phyloP scores from a whole-genome alignment of 345 rosid species.

The Iberis pinnata region DNA sequence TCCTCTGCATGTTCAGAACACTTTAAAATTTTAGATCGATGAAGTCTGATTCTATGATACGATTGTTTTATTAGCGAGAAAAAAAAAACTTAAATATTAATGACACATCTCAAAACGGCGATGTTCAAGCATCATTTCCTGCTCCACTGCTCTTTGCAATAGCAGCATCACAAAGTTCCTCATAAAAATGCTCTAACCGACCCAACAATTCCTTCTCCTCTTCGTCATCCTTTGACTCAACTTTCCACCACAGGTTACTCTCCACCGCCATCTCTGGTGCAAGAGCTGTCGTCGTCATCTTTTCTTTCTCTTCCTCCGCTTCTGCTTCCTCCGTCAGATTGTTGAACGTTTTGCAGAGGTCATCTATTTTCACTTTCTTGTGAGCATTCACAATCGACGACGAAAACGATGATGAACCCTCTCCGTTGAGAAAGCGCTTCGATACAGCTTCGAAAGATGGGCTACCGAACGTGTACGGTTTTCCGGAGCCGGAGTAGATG shows the following conservation, averaged over 20 bases:
- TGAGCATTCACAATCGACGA: constrained; percentile 11
- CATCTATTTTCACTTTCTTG: background rate
- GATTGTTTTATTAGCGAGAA: too few species aligned
- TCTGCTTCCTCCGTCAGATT: background rate
- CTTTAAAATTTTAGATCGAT: too few species aligned
- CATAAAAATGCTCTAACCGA: constrained; percentile 5
- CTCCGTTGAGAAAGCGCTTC: background rate
- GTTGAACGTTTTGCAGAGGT: background rate
- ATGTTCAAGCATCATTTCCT: background rate
- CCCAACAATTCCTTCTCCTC: background rate
- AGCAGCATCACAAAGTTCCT: background rate
- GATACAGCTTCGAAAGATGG: constrained; percentile 16
- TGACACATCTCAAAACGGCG: too few species aligned
- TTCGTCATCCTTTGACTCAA: background rate
- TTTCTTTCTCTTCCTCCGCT: background rate
- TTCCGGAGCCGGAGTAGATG: background rate
- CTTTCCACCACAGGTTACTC: constrained; percentile 8
- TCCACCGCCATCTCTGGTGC: background rate
- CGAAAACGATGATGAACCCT: background rate
- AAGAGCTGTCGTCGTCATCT: background rate
- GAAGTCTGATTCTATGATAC: too few species aligned
- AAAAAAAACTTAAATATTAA: too few species aligned
- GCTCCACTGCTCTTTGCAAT: background rate
- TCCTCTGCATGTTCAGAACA: too few species aligned
- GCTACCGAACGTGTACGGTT: constrained; percentile 16